Evolutionary conservation across 495 filamentous ascomycete species (phyloP).

Genomic region (Parmelia sp.): DNA sequence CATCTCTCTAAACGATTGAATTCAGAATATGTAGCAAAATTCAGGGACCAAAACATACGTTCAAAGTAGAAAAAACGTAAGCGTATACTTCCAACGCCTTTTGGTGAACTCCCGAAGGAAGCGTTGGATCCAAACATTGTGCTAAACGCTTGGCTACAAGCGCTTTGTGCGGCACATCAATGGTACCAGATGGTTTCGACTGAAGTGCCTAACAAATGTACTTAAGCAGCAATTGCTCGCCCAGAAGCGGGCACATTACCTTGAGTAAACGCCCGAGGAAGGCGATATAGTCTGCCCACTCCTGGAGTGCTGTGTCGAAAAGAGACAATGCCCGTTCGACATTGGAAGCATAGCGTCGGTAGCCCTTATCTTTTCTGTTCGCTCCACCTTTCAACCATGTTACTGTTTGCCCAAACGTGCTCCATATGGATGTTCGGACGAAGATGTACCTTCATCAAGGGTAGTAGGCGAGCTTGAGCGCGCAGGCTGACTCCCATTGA

Average conservation of each 20-base stretch:
- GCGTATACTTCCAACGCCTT: constrained; percentile 91
- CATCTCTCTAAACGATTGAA: constrained; percentile 46
- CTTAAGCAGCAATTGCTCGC: not conserved
- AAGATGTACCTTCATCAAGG: constrained; percentile 14
- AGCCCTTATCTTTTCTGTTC: constrained; percentile 75
- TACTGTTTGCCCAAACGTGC: not conserved
- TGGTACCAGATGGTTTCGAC: constrained; percentile 64
- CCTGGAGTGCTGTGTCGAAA: constrained; percentile 89
- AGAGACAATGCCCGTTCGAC: constrained; percentile 82
- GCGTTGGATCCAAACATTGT: constrained; percentile 86
- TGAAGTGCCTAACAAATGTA: constrained; percentile 55
- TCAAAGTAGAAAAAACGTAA: constrained; percentile 75
- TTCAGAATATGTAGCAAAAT: not conserved
- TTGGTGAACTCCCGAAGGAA: constrained; percentile 97
- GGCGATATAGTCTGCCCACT: constrained; percentile 99
- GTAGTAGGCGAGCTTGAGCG: constrained; percentile 18
- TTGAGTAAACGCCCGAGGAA: constrained; percentile 89
- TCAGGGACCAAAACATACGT: constrained; percentile 27
- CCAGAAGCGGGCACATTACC: constrained; percentile 25
- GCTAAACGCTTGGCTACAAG: constrained; percentile 84
- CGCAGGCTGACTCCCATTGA: constrained; percentile 5
- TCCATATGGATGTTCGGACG: not conserved
- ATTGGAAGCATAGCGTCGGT: constrained; percentile 81
- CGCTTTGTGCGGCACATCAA: constrained; percentile 73
- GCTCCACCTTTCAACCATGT: not conserved